phyloP scores from a whole-genome alignment of 352 stramenopile genomes.

The Pythium oligandrum region DNA sequence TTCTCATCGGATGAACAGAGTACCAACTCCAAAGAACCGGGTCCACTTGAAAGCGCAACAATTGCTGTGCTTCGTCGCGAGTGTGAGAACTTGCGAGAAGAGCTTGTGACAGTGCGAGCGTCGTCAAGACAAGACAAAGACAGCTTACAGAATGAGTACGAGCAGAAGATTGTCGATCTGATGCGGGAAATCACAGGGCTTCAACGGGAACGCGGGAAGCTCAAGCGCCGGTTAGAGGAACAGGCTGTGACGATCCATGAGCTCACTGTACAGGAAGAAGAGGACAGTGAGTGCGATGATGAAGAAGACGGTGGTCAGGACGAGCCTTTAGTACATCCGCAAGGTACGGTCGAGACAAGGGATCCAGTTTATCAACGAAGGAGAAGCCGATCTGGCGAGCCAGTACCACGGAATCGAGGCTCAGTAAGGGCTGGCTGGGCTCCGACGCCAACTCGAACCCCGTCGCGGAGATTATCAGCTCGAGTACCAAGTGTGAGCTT shows the following conservation, averaged over 20 bases:
- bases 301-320: neutral
- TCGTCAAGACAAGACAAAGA: slow-evolving; percentile 22
- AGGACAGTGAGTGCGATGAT: neutral
- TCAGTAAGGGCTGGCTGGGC: too few species aligned
- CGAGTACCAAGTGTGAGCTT: slow-evolving; percentile 2
- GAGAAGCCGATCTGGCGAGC: neutral
- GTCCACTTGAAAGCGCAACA: slow-evolving; percentile 2
- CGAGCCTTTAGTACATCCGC: neutral
- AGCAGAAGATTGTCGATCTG: slow-evolving; percentile 31
- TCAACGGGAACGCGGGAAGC: slow-evolving; percentile 34
- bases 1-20: neutral
- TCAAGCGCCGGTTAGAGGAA: slow-evolving; percentile 44
- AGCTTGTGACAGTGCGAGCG: slow-evolving; percentile 20
- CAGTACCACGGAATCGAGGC: too few species aligned
- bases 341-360: neutral
- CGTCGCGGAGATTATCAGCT: neutral
- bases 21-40: neutral
- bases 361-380: neutral
- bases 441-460: too few species aligned
- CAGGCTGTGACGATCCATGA: slow-evolving; percentile 76
- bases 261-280: slow-evolving; percentile 62
- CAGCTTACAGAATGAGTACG: slow-evolving; percentile 23
- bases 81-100: slow-evolving; percentile 21
- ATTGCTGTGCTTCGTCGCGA: slow-evolving; percentile 23
- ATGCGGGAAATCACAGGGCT: slow-evolving; percentile 34